Evolutionary conservation across 305 asterid genomes (phyloP), one percentile per base, ranked within the genome.

Genomic region (Ajuga reptans): DNA sequence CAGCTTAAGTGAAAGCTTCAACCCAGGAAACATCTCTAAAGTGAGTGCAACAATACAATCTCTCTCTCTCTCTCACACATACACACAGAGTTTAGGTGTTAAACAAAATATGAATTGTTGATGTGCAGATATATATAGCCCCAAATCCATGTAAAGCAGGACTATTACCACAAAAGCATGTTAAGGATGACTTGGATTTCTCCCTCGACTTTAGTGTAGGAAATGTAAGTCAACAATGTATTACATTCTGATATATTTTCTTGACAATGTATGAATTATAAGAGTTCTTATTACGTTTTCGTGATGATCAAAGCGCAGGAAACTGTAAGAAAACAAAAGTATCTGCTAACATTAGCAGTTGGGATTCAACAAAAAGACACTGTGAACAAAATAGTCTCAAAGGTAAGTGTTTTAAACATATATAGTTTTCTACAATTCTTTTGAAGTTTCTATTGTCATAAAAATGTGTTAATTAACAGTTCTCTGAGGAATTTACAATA

Each of bases 131-230:
- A 64, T 77, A 75, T 65, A 76, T 58, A 61, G 69, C 86, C 14
- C 60, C 82, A 43, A 81, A 79, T 70, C 88, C 88, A 51, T 77
- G 81, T 17, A 78, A 80, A 64, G 79, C 78, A 27, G 88, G 79
- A 77, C 63, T 61, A 50, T 64, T 84, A 24, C 75, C 80, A 11
- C 81, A 82, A 0, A 41, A 53, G n/a, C 63, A 72, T 15, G 37
- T 77, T 24, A 71, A 46, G 62, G 29, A 66, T 0, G 60, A 68
- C 52, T 72, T 68, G 2, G 80, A 79, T 41, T 67, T 72, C 17
- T 66, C 64, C 49, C 68, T 72, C n/a, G 74, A 71, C 41, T 62
- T 54, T 15, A 17, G 39, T 14, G 43, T 31, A 21, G 81, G 51
- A 65, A 64, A 72, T 75, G 77, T 73, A 42, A 74, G 79, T 59